phyloP scores from a whole-genome alignment of 495 filamentous ascomycete genomes.

The Aspergillus bertholletiae region DNA sequence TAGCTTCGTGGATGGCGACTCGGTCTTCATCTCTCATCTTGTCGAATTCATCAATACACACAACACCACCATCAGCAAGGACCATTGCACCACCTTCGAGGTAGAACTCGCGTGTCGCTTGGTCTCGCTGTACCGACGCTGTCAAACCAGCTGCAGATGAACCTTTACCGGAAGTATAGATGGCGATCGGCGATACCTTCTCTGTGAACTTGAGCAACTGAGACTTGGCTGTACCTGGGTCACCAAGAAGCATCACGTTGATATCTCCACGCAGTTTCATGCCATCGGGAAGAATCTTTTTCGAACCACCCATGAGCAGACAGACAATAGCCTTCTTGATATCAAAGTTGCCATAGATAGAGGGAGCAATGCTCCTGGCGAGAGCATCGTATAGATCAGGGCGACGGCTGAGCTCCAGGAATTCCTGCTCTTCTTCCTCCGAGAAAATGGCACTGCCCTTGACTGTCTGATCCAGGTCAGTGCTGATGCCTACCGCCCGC shows the following conservation, averaged over 20 bases:
- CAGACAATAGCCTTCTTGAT: slow-evolving; percentile 99
- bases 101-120: slow-evolving; percentile 91
- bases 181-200: slow-evolving; percentile 93
- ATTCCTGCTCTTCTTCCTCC: slow-evolving; percentile 97
- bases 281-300: slow-evolving; percentile 97
- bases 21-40: slow-evolving; percentile 99
- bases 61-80: slow-evolving; percentile 93
- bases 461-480: slow-evolving; percentile 82
- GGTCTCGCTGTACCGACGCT: slow-evolving; percentile 93
- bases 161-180: slow-evolving; percentile 98
- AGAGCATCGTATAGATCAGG: slow-evolving; percentile 91
- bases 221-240: slow-evolving; percentile 98
- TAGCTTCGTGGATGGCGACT: slow-evolving; percentile 99
- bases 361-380: slow-evolving; percentile 90
- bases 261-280: slow-evolving; percentile 99
- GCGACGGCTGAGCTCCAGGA: slow-evolving; percentile 84
- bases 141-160: slow-evolving; percentile 98
- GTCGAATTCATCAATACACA: slow-evolving; percentile 99
- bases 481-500: slow-evolving; percentile 89
- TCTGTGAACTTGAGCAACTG: slow-evolving; percentile 97
- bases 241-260: slow-evolving; percentile 95
- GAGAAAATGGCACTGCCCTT: slow-evolving; percentile 85
- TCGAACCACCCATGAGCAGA: slow-evolving; percentile 89
- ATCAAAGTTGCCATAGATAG: slow-evolving; percentile 93
- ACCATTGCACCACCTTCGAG: slow-evolving; percentile 99